Evolutionary conservation across 2,329 filamentous ascomycete genomes (phyloP).

Genomic region (Diaporthe sp.): DNA sequence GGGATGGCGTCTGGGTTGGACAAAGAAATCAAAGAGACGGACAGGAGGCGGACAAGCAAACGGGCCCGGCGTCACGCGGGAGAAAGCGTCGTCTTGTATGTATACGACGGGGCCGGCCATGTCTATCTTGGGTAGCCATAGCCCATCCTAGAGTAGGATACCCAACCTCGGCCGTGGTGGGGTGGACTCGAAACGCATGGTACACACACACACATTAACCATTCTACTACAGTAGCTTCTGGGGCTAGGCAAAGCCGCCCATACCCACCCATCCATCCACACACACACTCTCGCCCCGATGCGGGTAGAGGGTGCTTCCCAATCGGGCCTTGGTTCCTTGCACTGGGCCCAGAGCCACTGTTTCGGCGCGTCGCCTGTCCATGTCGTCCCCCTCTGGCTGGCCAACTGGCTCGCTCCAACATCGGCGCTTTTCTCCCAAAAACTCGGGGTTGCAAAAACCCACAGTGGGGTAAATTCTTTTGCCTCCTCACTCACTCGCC

Average conservation of each 20-base stretch:
- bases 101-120: neutral
- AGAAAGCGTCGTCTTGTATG: neutral
- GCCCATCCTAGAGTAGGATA: neutral
- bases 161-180: slow-evolving; percentile 3
- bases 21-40: slow-evolving; percentile 25
- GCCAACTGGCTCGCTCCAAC: slow-evolving; percentile 22
- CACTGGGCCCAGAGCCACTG: neutral
- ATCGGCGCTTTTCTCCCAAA: slow-evolving; percentile 28
- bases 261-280: neutral
- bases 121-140: neutral
- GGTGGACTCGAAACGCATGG: slow-evolving; percentile 20
- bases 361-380: neutral
- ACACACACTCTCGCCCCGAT: neutral
- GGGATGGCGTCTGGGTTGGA: neutral
- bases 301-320: neutral
- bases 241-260: slow-evolving; percentile 17
- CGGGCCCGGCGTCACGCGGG: slow-evolving; percentile 6
- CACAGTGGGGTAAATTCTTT: slow-evolving; percentile 9
- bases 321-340: slow-evolving; percentile 1
- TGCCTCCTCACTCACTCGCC: no score
- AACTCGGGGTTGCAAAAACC: neutral
- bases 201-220: neutral
- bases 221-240: neutral
- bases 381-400: neutral
- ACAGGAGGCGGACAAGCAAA: slow-evolving; percentile 10